phyloP scores from a whole-genome alignment of 2,329 filamentous ascomycete species.

The Akanthomyces muscarius region DNA sequence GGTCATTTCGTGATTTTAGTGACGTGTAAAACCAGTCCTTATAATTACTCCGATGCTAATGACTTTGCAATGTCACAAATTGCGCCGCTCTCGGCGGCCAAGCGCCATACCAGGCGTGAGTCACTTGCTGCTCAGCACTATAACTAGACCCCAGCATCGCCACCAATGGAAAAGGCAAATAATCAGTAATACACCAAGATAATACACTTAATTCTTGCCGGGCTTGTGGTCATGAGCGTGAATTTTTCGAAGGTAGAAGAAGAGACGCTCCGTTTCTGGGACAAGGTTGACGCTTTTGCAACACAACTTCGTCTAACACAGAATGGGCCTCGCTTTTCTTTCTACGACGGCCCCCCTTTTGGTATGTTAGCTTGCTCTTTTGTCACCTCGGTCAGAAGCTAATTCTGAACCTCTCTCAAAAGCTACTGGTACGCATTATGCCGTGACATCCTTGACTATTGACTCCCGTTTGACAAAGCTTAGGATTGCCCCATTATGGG shows the following conservation, averaged over 20 bases:
- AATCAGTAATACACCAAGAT: background rate
- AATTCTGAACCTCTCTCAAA: background rate
- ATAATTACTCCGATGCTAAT: background rate
- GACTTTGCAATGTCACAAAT: background rate
- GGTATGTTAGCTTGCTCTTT: constrained; percentile 32
- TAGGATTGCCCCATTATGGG: constrained; percentile 59
- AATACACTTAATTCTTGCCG: no score
- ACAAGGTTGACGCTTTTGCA: constrained; percentile 85
- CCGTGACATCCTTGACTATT: background rate
- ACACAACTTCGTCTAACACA: constrained; percentile 69
- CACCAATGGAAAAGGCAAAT: background rate
- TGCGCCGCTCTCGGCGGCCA: background rate
- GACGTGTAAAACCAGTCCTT: background rate
- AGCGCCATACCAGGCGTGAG: background rate
- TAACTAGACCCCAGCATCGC: background rate
- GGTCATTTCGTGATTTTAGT: background rate
- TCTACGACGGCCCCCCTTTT: constrained; percentile 85
- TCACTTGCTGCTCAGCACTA: background rate
- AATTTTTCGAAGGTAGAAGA: constrained; percentile 92
- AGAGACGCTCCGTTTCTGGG: constrained; percentile 77
- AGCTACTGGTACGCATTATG: constrained; percentile 21
- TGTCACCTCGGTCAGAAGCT: background rate
- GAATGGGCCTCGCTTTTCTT: constrained; percentile 80
- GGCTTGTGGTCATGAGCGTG: constrained; percentile 64
- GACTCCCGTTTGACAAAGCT: background rate